Evolutionary conservation across 345 rosid genomes (phyloP), one percentile per base, ranked within the genome.

Genomic region (Salix purpurea): DNA sequence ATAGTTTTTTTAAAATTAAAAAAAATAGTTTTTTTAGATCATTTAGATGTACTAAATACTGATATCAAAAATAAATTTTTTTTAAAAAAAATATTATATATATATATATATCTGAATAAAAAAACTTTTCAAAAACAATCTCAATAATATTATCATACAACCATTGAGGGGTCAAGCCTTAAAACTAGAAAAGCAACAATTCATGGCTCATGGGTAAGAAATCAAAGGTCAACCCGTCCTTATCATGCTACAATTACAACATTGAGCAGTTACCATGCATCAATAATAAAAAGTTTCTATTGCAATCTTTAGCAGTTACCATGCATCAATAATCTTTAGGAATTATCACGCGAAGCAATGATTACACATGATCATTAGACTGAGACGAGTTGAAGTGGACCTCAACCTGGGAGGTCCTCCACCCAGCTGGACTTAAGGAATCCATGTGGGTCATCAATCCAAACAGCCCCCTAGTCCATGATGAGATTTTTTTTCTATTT

Each of bases 371-470:
- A 78, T 80, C 72, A 74, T 77, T 81, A 76, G 81, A 70, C 54
- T 36, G 6, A 10, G 81, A 74, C 84, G n/a, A 62, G 21, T 40
- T 10, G 71, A 65, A 34, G 78, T 69, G 77, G 83, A 14, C 76
- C 81, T 76, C 72, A n/a, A 52, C 24, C 19, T 23, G 56, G 73
- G 23, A 26, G 86, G 77, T 50, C 81, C 77, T 26, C 56, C 52
- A 26, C n/a, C 74, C 77, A 82, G 85, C 84, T 86, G 85, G 84
- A 86, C 70, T 40, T 70, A 70, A 67, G 75, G 67, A 72, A 77
- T 36, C 79, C 80, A 66, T 14, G 76, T 70, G 82, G 84, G 62
- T 58, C 81, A 70, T 42, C 34, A 14, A 75, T 52, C 48, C 52
- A 70, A 18, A 19, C 69, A 42, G 40, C 60, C 66, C 54, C 34